Evolutionary conservation across 2,329 filamentous ascomycete species (phyloP), one percentile per base, ranked within the genome.

Genomic region (Colletotrichum zoysiae): DNA sequence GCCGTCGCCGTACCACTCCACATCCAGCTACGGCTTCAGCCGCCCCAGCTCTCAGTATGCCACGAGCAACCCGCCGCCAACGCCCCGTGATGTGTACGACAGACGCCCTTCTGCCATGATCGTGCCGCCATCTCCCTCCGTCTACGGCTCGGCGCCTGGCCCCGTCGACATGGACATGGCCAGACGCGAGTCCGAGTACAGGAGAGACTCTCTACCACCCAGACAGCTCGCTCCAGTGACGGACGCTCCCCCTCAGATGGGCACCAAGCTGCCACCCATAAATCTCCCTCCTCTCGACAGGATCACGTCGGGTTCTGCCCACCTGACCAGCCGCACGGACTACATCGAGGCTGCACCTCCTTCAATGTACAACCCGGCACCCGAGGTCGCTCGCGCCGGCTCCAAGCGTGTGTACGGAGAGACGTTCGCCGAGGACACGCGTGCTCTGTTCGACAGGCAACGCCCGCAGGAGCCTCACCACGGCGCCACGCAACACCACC

Each of bases 1-100:
- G n/a, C 80, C 83, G 14, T 81, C 82, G n/a, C 81, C 84, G 2
- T 85, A 85, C 75, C 77, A 71, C 42, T 81, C 78, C 79, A 84
- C 51, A 79, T 83, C 65, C 87, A 87, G 44, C 5, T 80, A 82
- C 67, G 73, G 73, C 48, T 82, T 80, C 57, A 76, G 74, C 42
- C 78, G 79, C 35, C 76, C 70, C 59, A 57, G 78, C 56, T 78
- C 81, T n/a, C 76, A 77, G 18, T 79, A 78, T 44, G 72, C 78
- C 20, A 78, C 82, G 16, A 67, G 63, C 65, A 65, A 72, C 16
- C 80, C 81, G 5, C 75, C 77, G 5, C 75, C 78, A 0, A 75
- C 77, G 23, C 81, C 79, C 65, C 78, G 78, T 8, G 81, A 82
- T 23, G 44, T 74, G n/a, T 82, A 84, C 61, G 79, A 83, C 59